Conservation (phyloP, 2,329 filamentous ascomycete genomes). For the Trichophaea hybrida region DNA sequence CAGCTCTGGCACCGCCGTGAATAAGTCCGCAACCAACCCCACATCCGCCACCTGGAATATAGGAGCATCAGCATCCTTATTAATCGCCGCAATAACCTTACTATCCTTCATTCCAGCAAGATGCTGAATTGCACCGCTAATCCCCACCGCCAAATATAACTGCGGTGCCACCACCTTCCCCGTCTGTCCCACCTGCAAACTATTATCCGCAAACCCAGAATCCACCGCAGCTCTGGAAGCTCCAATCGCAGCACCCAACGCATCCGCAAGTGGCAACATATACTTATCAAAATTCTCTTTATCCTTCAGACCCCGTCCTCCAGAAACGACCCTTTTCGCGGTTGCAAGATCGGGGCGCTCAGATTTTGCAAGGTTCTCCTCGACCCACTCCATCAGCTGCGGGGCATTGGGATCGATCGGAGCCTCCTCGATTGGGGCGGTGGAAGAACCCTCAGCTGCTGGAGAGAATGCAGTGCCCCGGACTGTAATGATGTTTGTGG, state of each 20-base stretch:
- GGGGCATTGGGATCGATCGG: slow-evolving; percentile 71
- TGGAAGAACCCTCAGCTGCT: slow-evolving; percentile 48
- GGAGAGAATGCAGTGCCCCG: slow-evolving; percentile 83
- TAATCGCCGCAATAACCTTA: slow-evolving; percentile 97
- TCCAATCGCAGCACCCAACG: slow-evolving; percentile 86
- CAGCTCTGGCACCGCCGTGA: slow-evolving; percentile 65
- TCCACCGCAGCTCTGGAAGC: slow-evolving; percentile 91
- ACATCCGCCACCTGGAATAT: slow-evolving; percentile 98
- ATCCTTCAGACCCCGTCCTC: slow-evolving; percentile 87
- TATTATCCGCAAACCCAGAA: slow-evolving; percentile 96
- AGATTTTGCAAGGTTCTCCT: slow-evolving; percentile 81
- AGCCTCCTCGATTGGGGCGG: slow-evolving; percentile 58
- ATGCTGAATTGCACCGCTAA: slow-evolving; percentile 95
- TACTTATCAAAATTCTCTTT: slow-evolving; percentile 93
- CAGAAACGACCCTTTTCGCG: slow-evolving; percentile 80
- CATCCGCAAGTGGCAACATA: slow-evolving; percentile 83
- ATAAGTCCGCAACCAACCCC: slow-evolving; percentile 85
- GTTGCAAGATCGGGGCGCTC: slow-evolving; percentile 87
- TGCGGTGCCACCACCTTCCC: slow-evolving; percentile 97
- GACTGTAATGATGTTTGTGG: slow-evolving; percentile 78
- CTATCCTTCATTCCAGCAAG: slow-evolving; percentile 99
- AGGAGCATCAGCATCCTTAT: slow-evolving; percentile 92
- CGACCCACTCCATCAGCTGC: slow-evolving; percentile 70
- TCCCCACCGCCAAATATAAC: slow-evolving; percentile 67
- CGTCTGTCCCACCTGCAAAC: slow-evolving; percentile 92